A percentile compares a stretch with the other conserved stretches of the same genome.
These are phyloP conservation scores for Clarkia xantiana DNA, from an alignment of 345 rosid genomes.

Conservation along the genomic window DNA sequence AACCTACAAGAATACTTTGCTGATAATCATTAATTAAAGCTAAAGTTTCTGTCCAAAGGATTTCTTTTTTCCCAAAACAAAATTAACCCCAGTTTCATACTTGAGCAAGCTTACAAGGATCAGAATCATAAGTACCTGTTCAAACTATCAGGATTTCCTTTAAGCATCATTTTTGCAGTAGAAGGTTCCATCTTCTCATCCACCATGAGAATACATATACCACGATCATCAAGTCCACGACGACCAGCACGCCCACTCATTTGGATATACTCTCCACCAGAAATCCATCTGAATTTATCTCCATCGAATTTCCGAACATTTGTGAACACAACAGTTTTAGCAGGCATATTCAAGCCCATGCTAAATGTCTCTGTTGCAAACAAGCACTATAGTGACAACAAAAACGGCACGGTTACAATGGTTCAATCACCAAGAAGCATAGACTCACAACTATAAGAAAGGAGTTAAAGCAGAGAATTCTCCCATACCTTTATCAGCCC, in stretches of 20 bases:
- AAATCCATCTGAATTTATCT: constrained; percentile 94
- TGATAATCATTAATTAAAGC: no score
- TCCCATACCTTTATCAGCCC: constrained; percentile 77
- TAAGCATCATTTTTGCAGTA: constrained; percentile 84
- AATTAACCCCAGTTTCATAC: no score
- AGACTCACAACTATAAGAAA: background rate
- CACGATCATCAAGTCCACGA: constrained; percentile 93
- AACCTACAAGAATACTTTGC: no score
- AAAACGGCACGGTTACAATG: background rate
- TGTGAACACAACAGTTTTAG: constrained; percentile 95
- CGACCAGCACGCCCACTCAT: constrained; percentile 99
- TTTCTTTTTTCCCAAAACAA: no score
- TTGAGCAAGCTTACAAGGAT: no score
- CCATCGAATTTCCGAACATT: constrained; percentile 98
- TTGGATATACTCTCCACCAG: constrained; percentile 95
- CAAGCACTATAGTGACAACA: constrained; percentile 46
- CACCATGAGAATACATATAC: constrained; percentile 90
- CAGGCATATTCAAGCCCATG: constrained; percentile 98
- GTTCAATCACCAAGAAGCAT: no score
- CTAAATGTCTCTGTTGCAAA: constrained; percentile 99
- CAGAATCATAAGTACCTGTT: constrained; percentile 50
- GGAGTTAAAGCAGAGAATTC: constrained; percentile 3
- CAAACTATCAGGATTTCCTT: constrained; percentile 92
- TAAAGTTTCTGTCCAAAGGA: no score
- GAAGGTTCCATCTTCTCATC: constrained; percentile 95